These are phyloP conservation scores for Metschnikowia colocasiae DNA, from an alignment of 805 yeast species.

Conservation along the genomic window DNA sequence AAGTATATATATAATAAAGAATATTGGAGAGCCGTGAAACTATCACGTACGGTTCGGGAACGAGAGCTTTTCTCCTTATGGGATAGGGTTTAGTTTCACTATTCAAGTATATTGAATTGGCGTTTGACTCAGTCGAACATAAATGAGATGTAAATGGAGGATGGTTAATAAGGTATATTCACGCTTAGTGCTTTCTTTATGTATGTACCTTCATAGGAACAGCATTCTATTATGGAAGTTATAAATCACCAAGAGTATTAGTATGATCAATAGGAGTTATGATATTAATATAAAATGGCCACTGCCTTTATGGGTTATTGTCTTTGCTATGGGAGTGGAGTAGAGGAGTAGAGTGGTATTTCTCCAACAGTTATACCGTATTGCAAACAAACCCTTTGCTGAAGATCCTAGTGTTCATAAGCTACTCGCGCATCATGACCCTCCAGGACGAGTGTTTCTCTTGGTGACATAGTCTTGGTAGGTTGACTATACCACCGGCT, in stretches of 20 bases:
- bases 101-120: too few species aligned
- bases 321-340: too few species aligned
- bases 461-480: constrained; percentile 6
- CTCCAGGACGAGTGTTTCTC: constrained; percentile 1
- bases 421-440: neutral
- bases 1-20: too few species aligned
- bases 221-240: neutral
- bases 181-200: neutral
- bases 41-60: too few species aligned
- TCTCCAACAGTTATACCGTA: neutral
- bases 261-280: neutral
- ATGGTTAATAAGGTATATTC: neutral
- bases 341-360: too few species aligned
- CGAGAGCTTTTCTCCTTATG: too few species aligned
- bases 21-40: too few species aligned
- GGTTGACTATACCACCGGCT: constrained; percentile 5
- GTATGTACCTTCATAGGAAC: neutral
- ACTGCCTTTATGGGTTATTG: too few species aligned
- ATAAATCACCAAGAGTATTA: neutral
- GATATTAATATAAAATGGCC: too few species aligned
- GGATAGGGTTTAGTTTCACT: too few species aligned
- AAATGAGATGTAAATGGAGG: neutral
- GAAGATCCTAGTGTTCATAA: neutral
- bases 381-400: neutral
- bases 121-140: too few species aligned